Base-by-base conservation (phyloP, 2,329 filamentous ascomycete genomes). In the Colletotrichum destructivum region DNA sequence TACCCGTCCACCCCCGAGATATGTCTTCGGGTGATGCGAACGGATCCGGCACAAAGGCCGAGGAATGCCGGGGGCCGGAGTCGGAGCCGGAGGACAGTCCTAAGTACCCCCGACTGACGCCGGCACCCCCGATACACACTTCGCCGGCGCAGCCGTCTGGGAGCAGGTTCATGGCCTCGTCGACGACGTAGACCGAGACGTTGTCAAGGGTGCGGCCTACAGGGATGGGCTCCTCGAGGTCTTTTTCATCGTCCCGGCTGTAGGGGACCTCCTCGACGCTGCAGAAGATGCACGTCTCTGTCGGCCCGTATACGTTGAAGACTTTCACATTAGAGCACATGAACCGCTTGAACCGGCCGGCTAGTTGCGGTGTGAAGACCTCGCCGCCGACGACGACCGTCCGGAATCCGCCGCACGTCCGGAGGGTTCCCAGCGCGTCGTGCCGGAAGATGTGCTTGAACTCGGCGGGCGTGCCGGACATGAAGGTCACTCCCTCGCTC, bases 41-140 rank as follows among this genome's bases (percentile, higher is more conserved):
- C 35, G 35, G 35, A 11, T 38, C 35, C 35, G 35, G 8, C 2
- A 38, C 9, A 38, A 38, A 38, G 8, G 35, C 35, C 35, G 35
- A 38, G 8, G 35, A 38, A 9, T 38, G 9, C 35, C 35, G 35
- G 9, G 31, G 2, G 8, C 31, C 31, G 31, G 31, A 35, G 31
- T 8, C 31, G 35, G 35, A 38, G 35, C 35, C 35, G 9, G 35
- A 38, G 8, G 35, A 7, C 71, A 66, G 52, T 80, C 76, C 15
- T 8, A 86, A 74, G 73, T 87, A 87, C 3, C 84, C 85, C 0
- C 67, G 59, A 2, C 80, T 75, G 8, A 87, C 81, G 57, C 86
- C 83, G 1, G 82, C 77, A 5, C 85, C 85, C 2, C 75, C 79
- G 49, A 82, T 78, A 40, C 76, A 81, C 47, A 82, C 72, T 73